These are phyloP conservation scores for Neoboletus magnificus DNA, from an alignment of 768 basidiomycete species.

Conservation along the genomic window DNA sequence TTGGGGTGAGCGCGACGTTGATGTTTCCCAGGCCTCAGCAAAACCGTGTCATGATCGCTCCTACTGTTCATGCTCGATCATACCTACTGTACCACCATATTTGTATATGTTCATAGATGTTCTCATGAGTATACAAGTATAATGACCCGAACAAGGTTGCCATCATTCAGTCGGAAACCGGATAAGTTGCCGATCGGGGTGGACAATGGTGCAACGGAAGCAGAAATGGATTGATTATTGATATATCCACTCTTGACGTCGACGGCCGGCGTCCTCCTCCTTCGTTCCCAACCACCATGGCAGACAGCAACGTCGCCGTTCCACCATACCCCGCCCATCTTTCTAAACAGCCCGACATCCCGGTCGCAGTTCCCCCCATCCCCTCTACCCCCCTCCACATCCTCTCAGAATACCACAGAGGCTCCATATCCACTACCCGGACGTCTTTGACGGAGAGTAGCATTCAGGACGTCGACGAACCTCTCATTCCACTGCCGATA, in stretches of 20 bases:
- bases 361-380: neutral
- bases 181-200: slow-evolving; percentile 18
- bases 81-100: slow-evolving; percentile 14
- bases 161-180: slow-evolving; percentile 11
- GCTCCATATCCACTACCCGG: slow-evolving; percentile 63
- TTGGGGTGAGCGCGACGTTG: neutral
- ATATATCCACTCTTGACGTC: slow-evolving; percentile 9
- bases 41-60: slow-evolving; percentile 1
- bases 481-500: slow-evolving; percentile 32
- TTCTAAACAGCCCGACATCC: slow-evolving; percentile 10
- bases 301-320: slow-evolving; percentile 6
- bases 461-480: slow-evolving; percentile 37
- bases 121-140: slow-evolving; percentile 9
- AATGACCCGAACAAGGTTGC: slow-evolving; percentile 18
- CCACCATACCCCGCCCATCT: neutral
- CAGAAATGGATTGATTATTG: neutral
- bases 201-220: slow-evolving; percentile 20
- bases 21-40: slow-evolving; percentile 7
- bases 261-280: slow-evolving; percentile 7
- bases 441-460: slow-evolving; percentile 57
- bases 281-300: slow-evolving; percentile 15
- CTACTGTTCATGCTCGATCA: neutral
- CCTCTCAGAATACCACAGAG: slow-evolving; percentile 52
- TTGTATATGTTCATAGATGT: neutral
- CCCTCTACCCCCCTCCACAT: slow-evolving; percentile 20